Percentiles rank a stretch among this genome's conserved stretches.
These are phyloP conservation scores for Cladosporium halotolerans DNA, from an alignment of 2,329 filamentous ascomycete genomes.

Conservation along the genomic window DNA sequence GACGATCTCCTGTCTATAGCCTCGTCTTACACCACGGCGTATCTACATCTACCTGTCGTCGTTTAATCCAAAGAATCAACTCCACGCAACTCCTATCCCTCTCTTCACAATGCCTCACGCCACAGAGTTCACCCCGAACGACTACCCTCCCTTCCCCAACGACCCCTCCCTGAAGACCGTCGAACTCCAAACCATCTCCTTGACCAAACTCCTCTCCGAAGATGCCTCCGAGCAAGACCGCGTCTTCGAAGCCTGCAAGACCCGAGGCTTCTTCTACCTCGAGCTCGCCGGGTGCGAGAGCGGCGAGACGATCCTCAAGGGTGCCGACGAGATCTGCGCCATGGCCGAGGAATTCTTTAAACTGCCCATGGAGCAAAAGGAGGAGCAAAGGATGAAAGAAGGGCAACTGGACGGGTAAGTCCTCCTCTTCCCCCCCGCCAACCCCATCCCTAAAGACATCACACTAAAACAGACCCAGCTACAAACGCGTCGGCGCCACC, in stretches of 20 bases:
- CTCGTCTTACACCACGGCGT: too few species aligned
- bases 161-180: constrained; percentile 21
- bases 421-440: neutral
- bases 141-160: constrained; percentile 38
- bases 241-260: constrained; percentile 38
- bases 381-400: constrained; percentile 6
- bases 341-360: constrained; percentile 44
- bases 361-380: constrained; percentile 42
- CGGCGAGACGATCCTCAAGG: constrained; percentile 24
- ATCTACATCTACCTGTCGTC: neutral
- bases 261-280: constrained; percentile 53
- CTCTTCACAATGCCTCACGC: constrained; percentile 26
- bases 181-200: constrained; percentile 32
- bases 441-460: constrained; percentile 24
- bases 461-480: constrained; percentile 15
- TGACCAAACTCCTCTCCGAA: constrained; percentile 32
- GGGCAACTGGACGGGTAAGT: constrained; percentile 12
- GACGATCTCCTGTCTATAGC: too few species aligned
- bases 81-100: neutral
- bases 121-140: constrained; percentile 27
- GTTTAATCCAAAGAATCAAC: neutral
- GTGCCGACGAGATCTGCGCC: constrained; percentile 23
- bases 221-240: constrained; percentile 32
- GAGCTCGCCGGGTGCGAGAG: constrained; percentile 35
- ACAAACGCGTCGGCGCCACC: constrained; percentile 38